These are phyloP conservation scores for Mrakia frigida DNA, from an alignment of 768 basidiomycete genomes.

Conservation along the genomic window DNA sequence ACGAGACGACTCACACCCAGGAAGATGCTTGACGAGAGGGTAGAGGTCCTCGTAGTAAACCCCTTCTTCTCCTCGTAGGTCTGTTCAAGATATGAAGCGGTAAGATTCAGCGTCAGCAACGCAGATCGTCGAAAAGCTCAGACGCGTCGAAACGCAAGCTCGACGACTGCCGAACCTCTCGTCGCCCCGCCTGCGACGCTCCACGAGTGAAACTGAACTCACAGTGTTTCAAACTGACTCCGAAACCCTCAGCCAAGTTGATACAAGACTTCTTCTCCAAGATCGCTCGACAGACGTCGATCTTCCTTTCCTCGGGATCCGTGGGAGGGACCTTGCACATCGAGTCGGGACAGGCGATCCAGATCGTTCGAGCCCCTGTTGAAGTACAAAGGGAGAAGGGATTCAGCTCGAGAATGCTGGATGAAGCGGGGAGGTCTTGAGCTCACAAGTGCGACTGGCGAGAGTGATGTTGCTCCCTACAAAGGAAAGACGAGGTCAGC, in stretches of 20 bases:
- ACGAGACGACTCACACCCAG: conserved; percentile 44
- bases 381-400: neutral
- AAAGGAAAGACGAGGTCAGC: neutral
- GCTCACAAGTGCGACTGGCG: conserved; percentile 52
- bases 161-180: neutral
- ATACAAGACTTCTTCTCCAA: conserved; percentile 73
- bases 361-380: conserved; percentile 50
- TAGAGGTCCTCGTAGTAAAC: conserved; percentile 71
- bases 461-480: conserved; percentile 54
- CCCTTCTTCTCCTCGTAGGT: conserved; percentile 58
- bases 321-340: conserved; percentile 46
- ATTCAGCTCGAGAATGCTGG: neutral
- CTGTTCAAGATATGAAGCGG: neutral
- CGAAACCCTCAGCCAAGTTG: conserved; percentile 65
- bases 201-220: neutral
- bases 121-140: neutral
- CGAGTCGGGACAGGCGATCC: conserved; percentile 60
- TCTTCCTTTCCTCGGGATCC: conserved; percentile 44
- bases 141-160: neutral
- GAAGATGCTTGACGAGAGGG: conserved; percentile 58
- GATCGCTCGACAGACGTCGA: conserved; percentile 52
- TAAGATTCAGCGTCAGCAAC: neutral
- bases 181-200: neutral
- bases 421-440: neutral
- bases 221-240: conserved; percentile 62